phyloP scores from a whole-genome alignment of 371 early-diverging fungal species.

The Mucor indicus region DNA sequence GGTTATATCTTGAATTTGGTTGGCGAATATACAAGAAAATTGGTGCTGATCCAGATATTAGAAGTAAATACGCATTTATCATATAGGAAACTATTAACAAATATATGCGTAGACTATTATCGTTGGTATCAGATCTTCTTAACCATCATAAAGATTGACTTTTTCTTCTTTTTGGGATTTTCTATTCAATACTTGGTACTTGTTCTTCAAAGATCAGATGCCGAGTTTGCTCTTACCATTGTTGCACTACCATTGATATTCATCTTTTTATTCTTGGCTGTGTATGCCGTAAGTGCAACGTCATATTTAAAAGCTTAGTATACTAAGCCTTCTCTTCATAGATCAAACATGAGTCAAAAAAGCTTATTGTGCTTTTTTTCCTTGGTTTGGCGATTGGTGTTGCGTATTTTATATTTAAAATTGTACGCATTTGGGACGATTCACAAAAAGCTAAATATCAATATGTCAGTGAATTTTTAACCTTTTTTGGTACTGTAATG shows the following conservation, averaged over 20 bases:
- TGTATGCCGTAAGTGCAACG: slow-evolving; percentile 65
- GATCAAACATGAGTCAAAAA: slow-evolving; percentile 46
- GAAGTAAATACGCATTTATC: not conserved
- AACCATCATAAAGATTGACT: not conserved
- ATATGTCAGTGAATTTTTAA: slow-evolving; percentile 71
- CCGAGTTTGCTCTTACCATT: slow-evolving; percentile 84
- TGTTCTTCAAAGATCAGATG: slow-evolving; percentile 61
- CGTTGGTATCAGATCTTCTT: not conserved
- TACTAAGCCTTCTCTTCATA: slow-evolving; percentile 3
- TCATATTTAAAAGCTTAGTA: not conserved
- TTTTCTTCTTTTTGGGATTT: not conserved
- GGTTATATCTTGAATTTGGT: slow-evolving; percentile 81
- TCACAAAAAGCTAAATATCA: slow-evolving; percentile 56
- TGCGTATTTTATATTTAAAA: slow-evolving; percentile 86
- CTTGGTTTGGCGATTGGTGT: slow-evolving; percentile 67
- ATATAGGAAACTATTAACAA: not conserved
- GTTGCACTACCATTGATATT: slow-evolving; percentile 77
- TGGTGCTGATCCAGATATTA: slow-evolving; percentile 72
- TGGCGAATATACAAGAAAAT: slow-evolving; percentile 91
- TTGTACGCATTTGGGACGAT: slow-evolving; percentile 71
- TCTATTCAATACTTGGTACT: slow-evolving; percentile 58
- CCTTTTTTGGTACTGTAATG: slow-evolving; percentile 74
- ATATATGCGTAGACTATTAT: not conserved
- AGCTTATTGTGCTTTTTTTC: slow-evolving; percentile 66
- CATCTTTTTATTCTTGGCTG: slow-evolving; percentile 69